Evolutionary conservation across 345 rosid species (phyloP), one percentile per base, ranked within the genome.

Genomic region (Syzygium aqueum): DNA sequence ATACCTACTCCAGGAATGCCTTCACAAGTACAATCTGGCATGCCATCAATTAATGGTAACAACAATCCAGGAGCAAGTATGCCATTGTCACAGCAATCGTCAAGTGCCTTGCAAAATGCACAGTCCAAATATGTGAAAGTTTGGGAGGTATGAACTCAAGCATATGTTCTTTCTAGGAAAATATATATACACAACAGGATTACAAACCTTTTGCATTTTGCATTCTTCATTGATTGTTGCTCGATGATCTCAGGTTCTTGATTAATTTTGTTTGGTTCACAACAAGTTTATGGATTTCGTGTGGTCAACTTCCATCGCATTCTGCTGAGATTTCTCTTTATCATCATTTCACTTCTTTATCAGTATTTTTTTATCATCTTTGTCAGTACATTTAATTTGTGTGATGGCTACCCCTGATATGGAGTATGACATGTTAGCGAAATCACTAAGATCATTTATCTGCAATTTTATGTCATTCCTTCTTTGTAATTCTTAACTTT

Each of bases 1-100:
- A 95, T 96, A 90, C 98, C 98, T 85, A 94, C 98, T 67, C 96
- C 98, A 67, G 99, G 99, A 92, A 94, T 96, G 93, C 78, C 94
- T 89, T 97, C 94, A 89, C 97, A 93, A 91, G 93, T 90, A 63
- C 98, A 92, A 86, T 87, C 95, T 80, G 80, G 49, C 49, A 90
- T 95, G 94, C 95, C 92, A 87, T 89, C 97, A 16, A 93, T 97
- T 88, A 92, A 94, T 88, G 93, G 90, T 80, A 91, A 90, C 89
- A 94, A 90, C 88, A 93, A 89, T 90, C 91, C 96, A 87, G 96
- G 94, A 65, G 91, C 93, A 85, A 96, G 90, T 91, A 92, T 95
- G 93, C 91, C 94, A 33, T 86, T 96, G 92, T 89, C 98, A 53
- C 99, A 96, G 89, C 97, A 92, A 89, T 90, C 97, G n/a, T 88